Percentiles rank a stretch among this genome's conserved stretches.
Evolutionary conservation across 2,329 filamentous ascomycete genomes (phyloP).

Genomic region (Fusarium beomiforme): DNA sequence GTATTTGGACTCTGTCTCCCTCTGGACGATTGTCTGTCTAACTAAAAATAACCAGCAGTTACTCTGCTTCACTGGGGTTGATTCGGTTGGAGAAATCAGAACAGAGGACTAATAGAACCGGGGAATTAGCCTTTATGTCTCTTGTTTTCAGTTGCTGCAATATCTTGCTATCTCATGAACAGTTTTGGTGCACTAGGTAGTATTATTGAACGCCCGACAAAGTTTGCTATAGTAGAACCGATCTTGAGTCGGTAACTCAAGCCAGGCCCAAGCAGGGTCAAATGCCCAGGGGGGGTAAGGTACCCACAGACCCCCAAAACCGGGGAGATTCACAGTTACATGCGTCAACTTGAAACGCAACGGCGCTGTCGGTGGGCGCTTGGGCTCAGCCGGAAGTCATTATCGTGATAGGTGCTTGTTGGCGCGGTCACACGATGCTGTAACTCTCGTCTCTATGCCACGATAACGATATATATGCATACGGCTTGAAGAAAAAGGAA

Average conservation of each 20-base stretch:
- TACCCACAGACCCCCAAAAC: slow-evolving; percentile 23
- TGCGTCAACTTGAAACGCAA: slow-evolving; percentile 32
- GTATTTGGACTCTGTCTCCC: background rate
- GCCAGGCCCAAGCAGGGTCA: slow-evolving; percentile 10
- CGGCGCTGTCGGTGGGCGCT: slow-evolving; percentile 22
- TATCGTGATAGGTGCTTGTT: slow-evolving; percentile 5
- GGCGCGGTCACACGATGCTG: background rate
- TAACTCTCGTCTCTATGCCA: background rate
- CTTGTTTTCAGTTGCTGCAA: background rate
- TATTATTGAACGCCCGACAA: slow-evolving; percentile 3
- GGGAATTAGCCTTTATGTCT: slow-evolving; percentile 22
- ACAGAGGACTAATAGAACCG: slow-evolving; percentile 18
- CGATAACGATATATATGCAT: background rate
- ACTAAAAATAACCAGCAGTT: background rate
- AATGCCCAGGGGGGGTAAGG: slow-evolving; percentile 3
- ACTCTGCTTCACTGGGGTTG: slow-evolving; percentile 1
- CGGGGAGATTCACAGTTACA: slow-evolving; percentile 16
- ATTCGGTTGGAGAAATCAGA: slow-evolving; percentile 2
- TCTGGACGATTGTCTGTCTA: background rate
- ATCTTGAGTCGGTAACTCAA: background rate
- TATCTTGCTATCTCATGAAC: background rate
- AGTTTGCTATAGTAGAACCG: background rate
- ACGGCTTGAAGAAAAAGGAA: background rate
- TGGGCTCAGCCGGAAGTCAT: slow-evolving; percentile 15
- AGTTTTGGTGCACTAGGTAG: background rate